Base-by-base conservation (phyloP, 2,329 filamentous ascomycete species). In the Rasamsonia emersonii region DNA sequence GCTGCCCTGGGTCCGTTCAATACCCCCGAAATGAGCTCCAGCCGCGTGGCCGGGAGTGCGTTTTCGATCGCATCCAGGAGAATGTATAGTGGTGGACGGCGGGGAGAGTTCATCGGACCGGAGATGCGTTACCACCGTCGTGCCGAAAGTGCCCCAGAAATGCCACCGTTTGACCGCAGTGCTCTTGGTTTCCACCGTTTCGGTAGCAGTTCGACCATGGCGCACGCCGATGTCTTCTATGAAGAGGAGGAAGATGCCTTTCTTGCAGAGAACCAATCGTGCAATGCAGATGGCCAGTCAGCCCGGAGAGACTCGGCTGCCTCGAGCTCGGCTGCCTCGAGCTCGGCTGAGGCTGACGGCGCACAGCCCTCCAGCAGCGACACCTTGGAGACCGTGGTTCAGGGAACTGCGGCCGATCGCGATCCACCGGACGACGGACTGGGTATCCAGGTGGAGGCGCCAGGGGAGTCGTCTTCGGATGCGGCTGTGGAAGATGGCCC, bases 1-100 rank as follows among this genome's bases (percentile, higher is more conserved):
- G 89, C 88, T 11, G 91, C 89, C 16, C 70, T 96, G 2, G 88
- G 86, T 2, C 86, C 89, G 0, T 93, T 94, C 58, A 91, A 93
- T 48, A 93, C 86, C 0, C 61, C 64, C 5, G 61, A 62, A 31
- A 59, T 60, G 46, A 51, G 54, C n/a, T 46, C 51, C 11, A 44
- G 49, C 14, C 45, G 43, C 20, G 42, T 46, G 36, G 39, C 50
- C 3, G 45, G 49, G 15, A 60, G 53, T 33, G 53, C 58, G 5
- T 61, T 65, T 32, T 56, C 59, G 5, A 47, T 53, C 29, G 58
- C 56, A 28, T 58, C 59, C 4, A 60, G 54, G 33, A 55, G 62
- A 19, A 65, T 69, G 57, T 67, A 69, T 43, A 68, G 65, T 36
- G 65, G 64, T 47, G 62, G 62, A 19, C 51, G 59, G 33, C 57